Evolutionary conservation across 495 filamentous ascomycete species (phyloP), one percentile per base, ranked within the genome.

Genomic region (Lepidopterella palustris): DNA sequence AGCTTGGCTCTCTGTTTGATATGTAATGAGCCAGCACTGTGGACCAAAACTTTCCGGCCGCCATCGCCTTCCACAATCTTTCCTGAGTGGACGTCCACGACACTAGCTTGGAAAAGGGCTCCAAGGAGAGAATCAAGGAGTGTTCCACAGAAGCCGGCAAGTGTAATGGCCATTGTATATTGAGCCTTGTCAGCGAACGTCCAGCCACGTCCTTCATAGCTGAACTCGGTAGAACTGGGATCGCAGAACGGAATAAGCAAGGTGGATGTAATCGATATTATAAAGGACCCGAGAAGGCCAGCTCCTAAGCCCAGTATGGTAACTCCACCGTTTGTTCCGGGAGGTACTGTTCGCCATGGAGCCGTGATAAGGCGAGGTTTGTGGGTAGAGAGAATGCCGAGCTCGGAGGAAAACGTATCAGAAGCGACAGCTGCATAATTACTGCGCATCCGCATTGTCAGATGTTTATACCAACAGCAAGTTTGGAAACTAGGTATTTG

Each of bases 381-480:
- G 23, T 78, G 79, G 59, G 79, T 84, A 18, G 91, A 86, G 18
- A 97, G 80, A 49, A 98, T 98, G 5, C 93, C 93, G 13, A 97
- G 83, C 73, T 98, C 93, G 11, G 92, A 97, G 56, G 87, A 90
- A 73, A 96, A 95, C 4, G 93, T 98, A 69, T 98, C 93, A 27
- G 93, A 87, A 11, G 90, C 84, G 21, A 92, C 89, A 24, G 89
- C 88, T 29, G 90, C 93, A 62, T 98, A 98, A 75, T 97, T 73
- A 10, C 65, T 64, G 28, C 23, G 5, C 55, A 9, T 32, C n/a
- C n/a, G 35, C 9, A 28, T 18, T 25, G 53, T 59, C n/a, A 55
- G 57, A 56, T 59, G 23, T 50, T 57, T 5, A n/a, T n/a, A n/a
- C n/a, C n/a, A n/a, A n/a, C n/a, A 42, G 9, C 11, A 28, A 26